phyloP scores from a whole-genome alignment of 2,329 filamentous ascomycete species.

The Tothia fuscella region DNA sequence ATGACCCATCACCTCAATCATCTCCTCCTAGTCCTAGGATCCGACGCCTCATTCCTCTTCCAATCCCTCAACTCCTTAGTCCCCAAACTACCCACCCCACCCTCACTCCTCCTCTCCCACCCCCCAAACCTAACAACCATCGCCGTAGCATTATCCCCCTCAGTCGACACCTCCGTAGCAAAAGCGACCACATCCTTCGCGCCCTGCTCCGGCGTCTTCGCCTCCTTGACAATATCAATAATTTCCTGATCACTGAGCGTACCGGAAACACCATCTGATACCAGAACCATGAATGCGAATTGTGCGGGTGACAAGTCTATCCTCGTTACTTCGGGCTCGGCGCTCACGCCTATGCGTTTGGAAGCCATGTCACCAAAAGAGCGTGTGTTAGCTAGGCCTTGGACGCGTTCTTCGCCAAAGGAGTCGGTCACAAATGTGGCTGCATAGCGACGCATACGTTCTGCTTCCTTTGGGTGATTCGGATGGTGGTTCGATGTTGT shows the following conservation, averaged over 20 bases:
- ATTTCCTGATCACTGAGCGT: slow-evolving; percentile 87
- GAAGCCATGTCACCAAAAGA: slow-evolving; percentile 86
- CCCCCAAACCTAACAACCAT: slow-evolving; percentile 51
- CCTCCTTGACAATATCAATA: slow-evolving; percentile 90
- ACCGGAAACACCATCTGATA: slow-evolving; percentile 81
- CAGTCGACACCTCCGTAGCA: slow-evolving; percentile 70
- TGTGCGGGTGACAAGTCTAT: slow-evolving; percentile 72
- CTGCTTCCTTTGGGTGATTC: slow-evolving; percentile 70
- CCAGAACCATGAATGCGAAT: slow-evolving; percentile 78
- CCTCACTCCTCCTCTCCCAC: slow-evolving; percentile 63
- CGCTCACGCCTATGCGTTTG: slow-evolving; percentile 87
- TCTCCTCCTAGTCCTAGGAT: slow-evolving; percentile 59
- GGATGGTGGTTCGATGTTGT: slow-evolving; percentile 90
- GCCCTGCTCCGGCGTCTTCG: slow-evolving; percentile 77
- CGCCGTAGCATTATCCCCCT: slow-evolving; percentile 53
- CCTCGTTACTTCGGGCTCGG: slow-evolving; percentile 78
- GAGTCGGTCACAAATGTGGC: slow-evolving; percentile 85
- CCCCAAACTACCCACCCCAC: slow-evolving; percentile 75
- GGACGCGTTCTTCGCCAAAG: slow-evolving; percentile 93
- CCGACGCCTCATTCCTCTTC: slow-evolving; percentile 64
- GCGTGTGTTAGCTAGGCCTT: slow-evolving; percentile 83
- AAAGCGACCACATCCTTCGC: slow-evolving; percentile 70
- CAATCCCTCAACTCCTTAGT: slow-evolving; percentile 88
- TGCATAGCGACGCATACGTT: slow-evolving; percentile 73
- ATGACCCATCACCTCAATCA: background rate